Base-by-base conservation (phyloP, 441 rosid species). In the Manihot esculenta region DNA sequence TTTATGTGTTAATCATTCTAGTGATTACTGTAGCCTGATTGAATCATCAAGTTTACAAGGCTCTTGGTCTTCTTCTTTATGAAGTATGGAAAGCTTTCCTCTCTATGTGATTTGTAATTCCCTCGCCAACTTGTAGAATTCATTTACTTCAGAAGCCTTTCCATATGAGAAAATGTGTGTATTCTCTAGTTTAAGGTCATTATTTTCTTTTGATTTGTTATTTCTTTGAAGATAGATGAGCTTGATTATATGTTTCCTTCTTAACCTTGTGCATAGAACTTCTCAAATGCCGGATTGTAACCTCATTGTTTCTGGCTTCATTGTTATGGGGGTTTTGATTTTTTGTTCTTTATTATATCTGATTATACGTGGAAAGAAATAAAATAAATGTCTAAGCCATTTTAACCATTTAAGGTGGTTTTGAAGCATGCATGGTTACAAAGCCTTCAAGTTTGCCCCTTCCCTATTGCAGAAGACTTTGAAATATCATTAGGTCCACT, bases 21-120 rank as follows among this genome's bases (percentile, higher is more conserved):
- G 45, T 27, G 58, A n/a, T 47, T 48, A 44, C 45, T 24, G 7
- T 56, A 12, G 41, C 59, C 42, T 66, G 59, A 20, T 73, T 59
- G 38, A 23, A 49, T 30, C 33, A 42, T 48, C 5, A 26, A n/a
- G 13, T 65, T 38, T 41, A 3, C 24, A 17, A 15, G 9, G 54
- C 44, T 63, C 45, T 20, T 64, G 41, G 23, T 64, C 38, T 23
- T 66, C 64, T 49, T 30, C 27, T 42, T 68, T 57, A 13, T 14
- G 10, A 50, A 48, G 56, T 21, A 33, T 35, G 20, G 30, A 12
- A 33, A 59, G 66, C 56, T 13, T 59, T n/a, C 18, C 21, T 38
- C 9, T 64, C 27, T 42, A 7, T 0, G 4, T 11, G 12, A 68
- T 41, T 15, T 68, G 5, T 7, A 33, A 42, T 23, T 55, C 24